Conservation (phyloP, 2,329 filamentous ascomycete species). For the Alternaria tenuissima region DNA sequence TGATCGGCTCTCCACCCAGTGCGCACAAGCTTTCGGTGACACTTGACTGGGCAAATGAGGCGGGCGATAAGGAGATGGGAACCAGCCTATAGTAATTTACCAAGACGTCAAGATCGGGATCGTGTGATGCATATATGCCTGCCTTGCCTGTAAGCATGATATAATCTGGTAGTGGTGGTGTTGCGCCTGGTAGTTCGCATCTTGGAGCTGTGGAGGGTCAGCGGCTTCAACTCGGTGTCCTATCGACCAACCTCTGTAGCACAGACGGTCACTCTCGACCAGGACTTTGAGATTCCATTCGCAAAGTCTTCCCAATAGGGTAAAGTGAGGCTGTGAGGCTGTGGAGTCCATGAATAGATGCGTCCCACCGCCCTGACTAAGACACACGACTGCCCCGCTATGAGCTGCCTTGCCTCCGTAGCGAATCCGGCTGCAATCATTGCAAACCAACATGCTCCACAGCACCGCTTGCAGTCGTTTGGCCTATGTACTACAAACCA, state of each 20-base stretch:
- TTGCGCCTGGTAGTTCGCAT: neutral
- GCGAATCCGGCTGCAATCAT: neutral
- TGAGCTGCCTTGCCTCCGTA: neutral
- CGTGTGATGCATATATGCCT: neutral
- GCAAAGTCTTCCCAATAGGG: constrained; percentile 24
- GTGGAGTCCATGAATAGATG: constrained; percentile 8
- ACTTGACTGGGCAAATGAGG: constrained; percentile 17
- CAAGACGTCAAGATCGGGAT: constrained; percentile 9
- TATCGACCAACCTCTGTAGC: neutral
- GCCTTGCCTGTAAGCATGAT: neutral
- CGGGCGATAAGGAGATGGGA: constrained; percentile 17
- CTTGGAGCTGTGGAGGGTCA: neutral
- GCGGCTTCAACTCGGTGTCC: neutral
- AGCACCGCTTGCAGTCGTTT: no score
- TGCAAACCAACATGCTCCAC: neutral
- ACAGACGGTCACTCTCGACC: constrained; percentile 6
- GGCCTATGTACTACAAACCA: no score
- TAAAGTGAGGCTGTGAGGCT: constrained; percentile 14
- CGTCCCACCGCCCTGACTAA: constrained; percentile 20
- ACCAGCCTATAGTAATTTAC: constrained; percentile 6
- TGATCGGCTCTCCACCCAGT: constrained; percentile 31
- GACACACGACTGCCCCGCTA: constrained; percentile 9
- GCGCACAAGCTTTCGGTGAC: constrained; percentile 16
- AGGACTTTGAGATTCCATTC: constrained; percentile 6
- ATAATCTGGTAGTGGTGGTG: constrained; percentile 1